Evolutionary conservation across 2,329 filamentous ascomycete genomes (phyloP).

Genomic region (Aspergillus sp.): DNA sequence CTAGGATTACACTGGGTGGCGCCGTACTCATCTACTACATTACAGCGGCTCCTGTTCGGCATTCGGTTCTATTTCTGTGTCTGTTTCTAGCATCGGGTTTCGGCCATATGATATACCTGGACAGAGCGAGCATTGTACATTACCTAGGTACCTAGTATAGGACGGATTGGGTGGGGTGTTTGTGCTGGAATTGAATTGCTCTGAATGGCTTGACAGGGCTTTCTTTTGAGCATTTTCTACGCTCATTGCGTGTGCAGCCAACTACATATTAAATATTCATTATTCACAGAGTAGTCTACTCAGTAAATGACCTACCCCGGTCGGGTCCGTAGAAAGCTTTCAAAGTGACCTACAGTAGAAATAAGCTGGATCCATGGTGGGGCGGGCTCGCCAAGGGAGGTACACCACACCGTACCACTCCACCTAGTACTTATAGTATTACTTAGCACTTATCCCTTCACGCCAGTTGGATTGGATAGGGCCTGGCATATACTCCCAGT

Average conservation of each 20-base stretch:
- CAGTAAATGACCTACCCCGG: too few relatives aligned
- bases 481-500: too few relatives aligned
- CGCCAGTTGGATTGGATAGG: too few relatives aligned
- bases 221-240: not conserved
- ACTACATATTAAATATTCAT: not conserved
- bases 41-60: not conserved
- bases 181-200: not conserved
- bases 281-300: too few relatives aligned
- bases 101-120: not conserved
- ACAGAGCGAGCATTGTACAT: conserved; percentile 7
- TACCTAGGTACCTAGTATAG: not conserved
- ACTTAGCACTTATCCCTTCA: too few relatives aligned
- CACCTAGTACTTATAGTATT: too few relatives aligned
- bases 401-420: too few relatives aligned
- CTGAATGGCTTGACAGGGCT: not conserved
- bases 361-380: too few relatives aligned
- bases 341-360: too few relatives aligned
- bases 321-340: too few relatives aligned
- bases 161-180: not conserved
- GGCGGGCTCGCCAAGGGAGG: too few relatives aligned
- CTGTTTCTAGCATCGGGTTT: conserved; percentile 8
- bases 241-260: not conserved
- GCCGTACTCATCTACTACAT: not conserved
- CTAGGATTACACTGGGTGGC: not conserved
- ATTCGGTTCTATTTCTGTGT: not conserved